These are phyloP conservation scores for Teratosphaeria epicoccoides DNA, from an alignment of 2,329 filamentous ascomycete species.

Conservation along the genomic window DNA sequence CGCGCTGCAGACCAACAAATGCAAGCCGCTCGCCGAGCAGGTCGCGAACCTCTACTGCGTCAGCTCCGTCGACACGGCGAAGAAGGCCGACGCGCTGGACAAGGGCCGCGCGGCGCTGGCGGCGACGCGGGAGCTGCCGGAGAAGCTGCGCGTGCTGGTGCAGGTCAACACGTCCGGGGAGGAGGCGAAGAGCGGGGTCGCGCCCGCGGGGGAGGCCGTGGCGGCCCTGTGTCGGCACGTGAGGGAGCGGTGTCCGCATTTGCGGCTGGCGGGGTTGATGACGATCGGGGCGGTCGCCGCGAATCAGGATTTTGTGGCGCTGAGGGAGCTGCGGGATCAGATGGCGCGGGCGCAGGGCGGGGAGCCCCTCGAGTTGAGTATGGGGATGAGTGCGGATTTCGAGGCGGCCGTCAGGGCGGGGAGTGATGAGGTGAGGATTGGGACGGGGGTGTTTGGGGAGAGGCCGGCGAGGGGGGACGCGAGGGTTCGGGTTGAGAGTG, in stretches of 20 bases:
- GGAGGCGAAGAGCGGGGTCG: conserved; percentile 69
- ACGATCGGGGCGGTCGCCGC: conserved; percentile 92
- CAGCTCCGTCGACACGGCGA: conserved; percentile 75
- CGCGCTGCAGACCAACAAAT: conserved; percentile 86
- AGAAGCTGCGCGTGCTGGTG: conserved; percentile 62
- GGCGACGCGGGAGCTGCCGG: conserved; percentile 24
- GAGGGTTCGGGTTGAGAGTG: conserved; percentile 41
- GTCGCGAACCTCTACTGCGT: conserved; percentile 87
- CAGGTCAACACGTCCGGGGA: conserved; percentile 95
- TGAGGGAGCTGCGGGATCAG: conserved; percentile 60
- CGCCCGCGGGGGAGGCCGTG: conserved; percentile 49
- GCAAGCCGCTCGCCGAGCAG: conserved; percentile 67
- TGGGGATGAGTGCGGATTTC: conserved; percentile 98
- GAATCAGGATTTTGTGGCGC: conserved; percentile 74
- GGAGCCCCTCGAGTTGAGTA: conserved; percentile 72
- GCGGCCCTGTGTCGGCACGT: conserved; percentile 60
- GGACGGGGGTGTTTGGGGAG: conserved; percentile 86
- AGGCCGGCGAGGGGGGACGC: conserved; percentile 71
- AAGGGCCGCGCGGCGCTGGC: conserved; percentile 57
- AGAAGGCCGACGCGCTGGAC: conserved; percentile 77
- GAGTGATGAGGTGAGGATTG: conserved; percentile 80
- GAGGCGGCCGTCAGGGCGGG: conserved; percentile 76
- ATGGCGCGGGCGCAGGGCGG: conserved; percentile 53
- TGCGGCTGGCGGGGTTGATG: conserved; percentile 78
- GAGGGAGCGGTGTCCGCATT: conserved; percentile 56